Evolutionary conservation across 2,329 filamentous ascomycete genomes (phyloP).

Genomic region (Aspergillus hortae): DNA sequence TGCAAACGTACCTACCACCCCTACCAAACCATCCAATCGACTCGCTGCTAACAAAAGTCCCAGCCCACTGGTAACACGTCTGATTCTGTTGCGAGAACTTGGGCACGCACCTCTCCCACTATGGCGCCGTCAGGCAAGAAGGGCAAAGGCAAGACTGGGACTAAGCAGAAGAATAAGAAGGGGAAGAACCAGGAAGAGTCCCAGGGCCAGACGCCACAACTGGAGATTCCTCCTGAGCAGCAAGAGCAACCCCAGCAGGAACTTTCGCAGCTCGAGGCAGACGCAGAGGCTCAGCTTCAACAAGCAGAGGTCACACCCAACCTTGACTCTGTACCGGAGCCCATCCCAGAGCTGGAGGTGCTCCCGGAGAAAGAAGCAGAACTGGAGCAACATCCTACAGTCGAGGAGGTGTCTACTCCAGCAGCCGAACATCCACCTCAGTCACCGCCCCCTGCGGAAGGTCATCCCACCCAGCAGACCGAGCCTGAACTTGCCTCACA

Average conservation of each 20-base stretch:
- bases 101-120: conserved; percentile 27
- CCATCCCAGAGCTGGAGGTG: conserved; percentile 6
- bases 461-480: conserved; percentile 8
- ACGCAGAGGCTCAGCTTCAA: conserved; percentile 5
- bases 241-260: conserved; percentile 16
- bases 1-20: conserved; percentile 31
- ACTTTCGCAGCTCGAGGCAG: conserved; percentile 5
- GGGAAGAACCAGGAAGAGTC: conserved; percentile 26
- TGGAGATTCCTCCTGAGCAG: conserved; percentile 20
- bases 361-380: conserved; percentile 12
- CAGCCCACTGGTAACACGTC: conserved; percentile 34
- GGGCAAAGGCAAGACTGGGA: conserved; percentile 25
- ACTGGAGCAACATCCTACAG: conserved; percentile 17
- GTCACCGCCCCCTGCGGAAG: conserved; percentile 10
- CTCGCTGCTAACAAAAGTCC: conserved; percentile 23
- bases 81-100: conserved; percentile 19
- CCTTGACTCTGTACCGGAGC: conserved; percentile 3
- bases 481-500: conserved; percentile 10
- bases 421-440: conserved; percentile 10
- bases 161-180: conserved; percentile 34
- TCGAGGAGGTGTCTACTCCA: conserved; percentile 12
- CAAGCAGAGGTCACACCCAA: conserved; percentile 1
- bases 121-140: conserved; percentile 31
- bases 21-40: conserved; percentile 26
- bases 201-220: conserved; percentile 23